Evolutionary conservation across 139 green algal genomes (phyloP), one percentile per base, ranked within the genome.

Genomic region (Chlorella sp.): DNA sequence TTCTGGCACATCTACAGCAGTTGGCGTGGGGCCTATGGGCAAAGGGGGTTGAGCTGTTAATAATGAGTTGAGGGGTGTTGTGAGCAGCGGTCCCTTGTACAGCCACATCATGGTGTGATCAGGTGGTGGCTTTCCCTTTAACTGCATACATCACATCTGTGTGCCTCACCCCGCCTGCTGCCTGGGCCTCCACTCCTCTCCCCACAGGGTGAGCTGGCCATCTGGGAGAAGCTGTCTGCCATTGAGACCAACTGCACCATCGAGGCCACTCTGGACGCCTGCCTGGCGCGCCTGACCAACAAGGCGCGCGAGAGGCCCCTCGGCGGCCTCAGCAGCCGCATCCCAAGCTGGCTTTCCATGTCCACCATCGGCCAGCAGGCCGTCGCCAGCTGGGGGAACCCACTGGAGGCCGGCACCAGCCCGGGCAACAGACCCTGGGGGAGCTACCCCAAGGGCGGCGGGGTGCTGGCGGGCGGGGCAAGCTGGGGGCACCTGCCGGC

Each of bases 181-280:
- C 42, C 10, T 55, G 42, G 10, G 42, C 10, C 17, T 10, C 42
- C 10, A 26, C 10, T 55, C 67, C n/a, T n/a, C n/a, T n/a, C n/a
- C n/a, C n/a, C n/a, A n/a, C n/a, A n/a, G n/a, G 92, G 93, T 35
- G 91, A 97, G 88, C 67, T 88, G 51, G 77, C 77, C 31, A 89
- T 91, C 20, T 97, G 93, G 93, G 79, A 90, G 67, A 92, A 93
- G 83, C 82, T 97, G 73, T 77, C 80, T 17, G 93, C 91, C 36
- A 96, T 97, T 71, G 86, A 96, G 84, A 86, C 80, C 77, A 96
- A 96, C 80, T 96, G 92, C 80, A 88, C 83, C 36, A 93, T 97
- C 27, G 93, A 97, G 87, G 81, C 85, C 26, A 93, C 86, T 17
- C 80, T 97, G 66, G 93, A 97, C 81, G 81, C 79, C 31, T 95